Evolutionary conservation across 225 moss, liverwort and hornwort genomes (phyloP), one percentile per base, ranked within the genome.

Genomic region (Bryum argenteum): DNA sequence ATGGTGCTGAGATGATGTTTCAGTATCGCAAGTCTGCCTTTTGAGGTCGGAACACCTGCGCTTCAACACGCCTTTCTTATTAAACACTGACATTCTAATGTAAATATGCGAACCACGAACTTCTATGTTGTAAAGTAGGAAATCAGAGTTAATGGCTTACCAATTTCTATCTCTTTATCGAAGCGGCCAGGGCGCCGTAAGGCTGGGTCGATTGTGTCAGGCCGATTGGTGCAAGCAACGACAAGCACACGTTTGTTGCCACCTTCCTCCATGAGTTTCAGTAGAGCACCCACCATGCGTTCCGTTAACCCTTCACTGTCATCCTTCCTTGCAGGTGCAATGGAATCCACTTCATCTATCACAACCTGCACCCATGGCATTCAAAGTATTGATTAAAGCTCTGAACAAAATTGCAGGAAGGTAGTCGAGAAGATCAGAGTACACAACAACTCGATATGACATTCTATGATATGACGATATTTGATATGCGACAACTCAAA

Each of bases 301-400:
- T 94, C 94, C 3, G 91, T 88, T 61, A 98, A 72, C 61, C 92
- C 87, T 86, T 98, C 98, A 78, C 87, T 87, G 40, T 91, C 92
- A 63, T 91, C 92, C 71, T 90, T 92, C 26, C 94, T 87, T 82
- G 88, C 87, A 24, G 94, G 98, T 26, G 88, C 92, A 69, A 98
- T 89, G 33, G 98, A 92, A 82, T 98, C 94, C 53, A 98, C 67
- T 74, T 98, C 94, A 89, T 98, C 98, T 73, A 98, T 94, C 72
- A 98, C 92, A 67, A 98, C 85, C 92, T 98, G 77, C 75, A 71
- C 51, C 59, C 76, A 62, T 23, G 69, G 69, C 58, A 76, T 60
- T 22, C 18, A 8, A 56, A 37, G 22, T 9, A 17, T 47, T 76
- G 15, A 43, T n/a, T 61, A 40, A 58, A 65, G 58, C 60, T 69